Base-by-base conservation (phyloP, 306 rosid species). In the Castanospermum australe region DNA sequence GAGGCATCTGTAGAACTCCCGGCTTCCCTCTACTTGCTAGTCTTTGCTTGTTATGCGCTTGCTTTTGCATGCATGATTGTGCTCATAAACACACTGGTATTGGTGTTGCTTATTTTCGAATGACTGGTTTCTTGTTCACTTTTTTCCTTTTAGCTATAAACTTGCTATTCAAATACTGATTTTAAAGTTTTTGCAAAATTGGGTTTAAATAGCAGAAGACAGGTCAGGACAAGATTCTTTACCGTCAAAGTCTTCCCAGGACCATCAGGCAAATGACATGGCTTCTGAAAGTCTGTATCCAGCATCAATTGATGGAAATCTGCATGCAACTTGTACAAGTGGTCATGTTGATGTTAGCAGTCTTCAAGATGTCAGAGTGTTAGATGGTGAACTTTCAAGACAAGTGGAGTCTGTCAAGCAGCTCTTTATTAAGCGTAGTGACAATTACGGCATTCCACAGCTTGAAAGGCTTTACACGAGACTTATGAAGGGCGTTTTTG, bases 381-480 rank as follows among this genome's bases (percentile, higher is more conserved):
- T 76, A 24, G 96, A 92, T 52, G 59, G 14, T 55, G 93, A 87
- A 77, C 76, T 81, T 52, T 80, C 88, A 12, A 79, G 80, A 56
- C 89, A 92, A 74, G 72, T 87, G 44, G 93, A 89, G 78, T 84
- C 92, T 33, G 68, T 91, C 56, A 84, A 87, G 90, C 84, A 18
- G 33, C 83, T 70, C 4, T 85, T 91, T 39, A 75, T 92, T 59
- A 88, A 91, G 79, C 95, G 84, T 12, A 86, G 89, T 7, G 84
- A 82, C 65, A 83, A 71, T 79, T 91, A 86, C 65, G 80, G 83
- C 88, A 84, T 95, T 78, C 98, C 97, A 13, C 92, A 91, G 84
- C 98, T 95, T 24, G 98, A 92, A 77, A 88, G 96, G 84, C 92
- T 95, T 28, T 95, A 95, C 88, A 82, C 96, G 0, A 88, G 96